Base-by-base conservation (phyloP, 768 basidiomycete species). In the Symmetrospora coprosmae region DNA sequence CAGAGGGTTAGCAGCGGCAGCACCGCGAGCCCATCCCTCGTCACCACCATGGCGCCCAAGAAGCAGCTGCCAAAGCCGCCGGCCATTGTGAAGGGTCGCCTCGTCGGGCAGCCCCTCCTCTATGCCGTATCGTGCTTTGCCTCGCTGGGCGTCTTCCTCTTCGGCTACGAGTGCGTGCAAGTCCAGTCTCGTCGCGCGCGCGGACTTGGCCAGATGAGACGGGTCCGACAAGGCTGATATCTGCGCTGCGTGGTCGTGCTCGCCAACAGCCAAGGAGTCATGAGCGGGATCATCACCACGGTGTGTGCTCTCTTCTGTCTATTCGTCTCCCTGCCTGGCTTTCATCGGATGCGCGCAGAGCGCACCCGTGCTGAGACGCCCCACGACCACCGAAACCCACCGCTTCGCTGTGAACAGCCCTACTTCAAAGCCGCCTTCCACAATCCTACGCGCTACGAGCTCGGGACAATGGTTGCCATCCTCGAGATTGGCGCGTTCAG, bases 381-480 rank as follows among this genome's bases (percentile, higher is more conserved):
- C n/a, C n/a, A n/a, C n/a, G n/a, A n/a, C n/a, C n/a, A n/a, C n/a
- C n/a, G n/a, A n/a, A n/a, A n/a, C n/a, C n/a, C n/a, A n/a, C n/a
- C n/a, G n/a, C n/a, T n/a, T n/a, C n/a, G n/a, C n/a, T n/a, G n/a
- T n/a, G n/a, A n/a, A n/a, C n/a, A n/a, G n/a, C n/a, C n/a, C 21
- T 79, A 87, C 72, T 87, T 88, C 73, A 80, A 77, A 65, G 79
- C 82, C 53, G 91, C 80, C 74, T 91, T 96, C 76, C 75, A 85
- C 62, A 78, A 82, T 19, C 90, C 88, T 17, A 78, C 78, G 16
- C 76, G 84, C 0, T 73, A 84, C 49, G 80, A 84, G 67, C 72
- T 89, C 23, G 90, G 88, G n/a, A 87, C 86, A 19, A 89, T 96
- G 85, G 89, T 94, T 38, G 87, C 90, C n/a, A 83, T 91, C 43